phyloP scores from a whole-genome alignment of 345 rosid genomes.

The Turritis glabra region DNA sequence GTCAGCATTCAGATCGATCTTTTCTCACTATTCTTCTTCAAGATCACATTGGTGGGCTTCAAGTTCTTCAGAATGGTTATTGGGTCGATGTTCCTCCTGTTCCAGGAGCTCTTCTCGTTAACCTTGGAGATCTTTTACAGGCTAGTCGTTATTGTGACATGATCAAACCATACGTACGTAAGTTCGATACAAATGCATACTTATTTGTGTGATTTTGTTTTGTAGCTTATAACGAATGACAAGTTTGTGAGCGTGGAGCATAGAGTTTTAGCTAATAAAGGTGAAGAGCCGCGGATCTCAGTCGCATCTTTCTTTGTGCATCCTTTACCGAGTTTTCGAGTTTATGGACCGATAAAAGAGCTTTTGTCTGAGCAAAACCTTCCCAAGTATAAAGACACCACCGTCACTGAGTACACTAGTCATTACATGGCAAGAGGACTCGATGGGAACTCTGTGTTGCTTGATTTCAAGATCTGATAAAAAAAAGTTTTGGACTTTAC shows the following conservation, averaged over 20 bases:
- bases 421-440: conserved; percentile 40
- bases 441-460: conserved; percentile 35
- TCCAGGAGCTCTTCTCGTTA: conserved; percentile 50
- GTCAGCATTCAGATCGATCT: conserved; percentile 46
- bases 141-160: conserved; percentile 32
- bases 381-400: conserved; percentile 47
- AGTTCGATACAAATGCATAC: too few species aligned
- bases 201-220: too few species aligned
- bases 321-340: neutral
- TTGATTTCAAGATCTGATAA: conserved; percentile 31
- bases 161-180: neutral
- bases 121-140: conserved; percentile 61
- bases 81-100: conserved; percentile 52
- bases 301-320: conserved; percentile 44
- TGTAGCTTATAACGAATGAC: conserved; percentile 46
- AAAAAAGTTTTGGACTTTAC: too few species aligned
- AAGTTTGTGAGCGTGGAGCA: conserved; percentile 48
- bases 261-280: conserved; percentile 45
- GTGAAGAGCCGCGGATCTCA: conserved; percentile 39
- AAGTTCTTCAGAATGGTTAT: conserved; percentile 36
- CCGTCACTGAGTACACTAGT: conserved; percentile 34
- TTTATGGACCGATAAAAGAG: conserved; percentile 46
- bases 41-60: conserved; percentile 64
- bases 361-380: conserved; percentile 47
- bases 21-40: conserved; percentile 61